These are phyloP conservation scores for Pulveroboletus sp. DNA, from an alignment of 768 basidiomycete genomes.

Conservation along the genomic window DNA sequence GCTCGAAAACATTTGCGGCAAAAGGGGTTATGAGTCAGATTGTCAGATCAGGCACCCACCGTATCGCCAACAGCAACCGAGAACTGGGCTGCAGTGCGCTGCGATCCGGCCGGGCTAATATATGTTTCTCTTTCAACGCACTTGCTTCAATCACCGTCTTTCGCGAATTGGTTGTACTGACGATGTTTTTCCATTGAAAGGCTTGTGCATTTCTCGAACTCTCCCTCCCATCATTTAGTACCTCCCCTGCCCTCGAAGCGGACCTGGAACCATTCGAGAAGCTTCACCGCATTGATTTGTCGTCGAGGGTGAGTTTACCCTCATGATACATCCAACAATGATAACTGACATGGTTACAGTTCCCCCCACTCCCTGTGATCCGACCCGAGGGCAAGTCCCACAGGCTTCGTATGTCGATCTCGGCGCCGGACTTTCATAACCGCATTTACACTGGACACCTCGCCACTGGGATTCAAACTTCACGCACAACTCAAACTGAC, in stretches of 20 bases:
- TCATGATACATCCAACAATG: neutral
- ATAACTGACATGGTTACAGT: constrained; percentile 3
- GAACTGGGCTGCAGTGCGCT: neutral
- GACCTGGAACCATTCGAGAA: constrained; percentile 62
- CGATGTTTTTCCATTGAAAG: constrained; percentile 32
- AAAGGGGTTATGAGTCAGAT: constrained; percentile 15
- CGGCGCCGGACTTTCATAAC: constrained; percentile 31
- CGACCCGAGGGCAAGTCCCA: constrained; percentile 16
- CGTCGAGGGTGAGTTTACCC: constrained; percentile 19
- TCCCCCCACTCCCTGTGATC: constrained; percentile 22
- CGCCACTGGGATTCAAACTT: neutral
- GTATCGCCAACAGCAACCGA: constrained; percentile 5
- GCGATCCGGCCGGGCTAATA: neutral
- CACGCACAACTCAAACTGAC: constrained; percentile 12
- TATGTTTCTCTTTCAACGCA: constrained; percentile 18
- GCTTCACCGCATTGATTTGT: constrained; percentile 43
- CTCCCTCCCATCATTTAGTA: constrained; percentile 42
- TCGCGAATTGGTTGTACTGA: constrained; percentile 20
- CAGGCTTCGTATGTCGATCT: constrained; percentile 34
- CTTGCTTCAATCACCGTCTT: constrained; percentile 10
- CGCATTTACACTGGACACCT: constrained; percentile 11
- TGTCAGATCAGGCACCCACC: constrained; percentile 20
- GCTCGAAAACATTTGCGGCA: neutral
- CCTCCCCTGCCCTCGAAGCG: constrained; percentile 54
- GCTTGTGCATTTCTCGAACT: constrained; percentile 53